Evolutionary conservation across 2,329 filamentous ascomycete genomes (phyloP).

Genomic region (Colletotrichum shisoi): DNA sequence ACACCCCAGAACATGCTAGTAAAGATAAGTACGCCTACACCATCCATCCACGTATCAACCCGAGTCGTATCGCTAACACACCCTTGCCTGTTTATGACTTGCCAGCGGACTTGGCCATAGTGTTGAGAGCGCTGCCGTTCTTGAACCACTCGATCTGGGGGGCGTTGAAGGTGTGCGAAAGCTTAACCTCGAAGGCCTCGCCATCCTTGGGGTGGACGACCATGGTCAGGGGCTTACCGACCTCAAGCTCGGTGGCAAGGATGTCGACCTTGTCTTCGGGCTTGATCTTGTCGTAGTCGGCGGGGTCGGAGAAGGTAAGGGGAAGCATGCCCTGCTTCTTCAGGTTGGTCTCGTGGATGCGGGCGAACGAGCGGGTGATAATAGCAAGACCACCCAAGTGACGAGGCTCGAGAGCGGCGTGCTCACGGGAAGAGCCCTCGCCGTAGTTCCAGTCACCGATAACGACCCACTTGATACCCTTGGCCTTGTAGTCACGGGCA

Average conservation of each 20-base stretch:
- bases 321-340: constrained; percentile 99
- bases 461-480: constrained; percentile 96
- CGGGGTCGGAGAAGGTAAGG: constrained; percentile 91
- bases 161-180: constrained; percentile 97
- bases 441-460: constrained; percentile 99
- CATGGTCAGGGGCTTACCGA: constrained; percentile 92
- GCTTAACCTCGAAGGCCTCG: constrained; percentile 76
- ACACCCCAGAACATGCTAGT: constrained; percentile 36
- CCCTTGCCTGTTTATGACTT: constrained; percentile 46
- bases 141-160: constrained; percentile 99
- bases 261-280: constrained; percentile 92
- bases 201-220: constrained; percentile 91
- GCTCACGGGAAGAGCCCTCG: constrained; percentile 96
- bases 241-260: constrained; percentile 84
- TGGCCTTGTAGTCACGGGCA: constrained; percentile 97
- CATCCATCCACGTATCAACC: constrained; percentile 41
- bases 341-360: constrained; percentile 99
- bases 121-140: constrained; percentile 96
- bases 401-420: constrained; percentile 95
- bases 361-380: constrained; percentile 93
- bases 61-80: constrained; percentile 22
- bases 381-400: constrained; percentile 97
- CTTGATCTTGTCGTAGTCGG: constrained; percentile 97
- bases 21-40: constrained; percentile 47
- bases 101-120: constrained; percentile 79